Percentiles rank a stretch among this genome's conserved stretches.
These are phyloP conservation scores for Schizonepeta tenuifolia DNA, from an alignment of 257 asterid genomes.

Conservation along the genomic window DNA sequence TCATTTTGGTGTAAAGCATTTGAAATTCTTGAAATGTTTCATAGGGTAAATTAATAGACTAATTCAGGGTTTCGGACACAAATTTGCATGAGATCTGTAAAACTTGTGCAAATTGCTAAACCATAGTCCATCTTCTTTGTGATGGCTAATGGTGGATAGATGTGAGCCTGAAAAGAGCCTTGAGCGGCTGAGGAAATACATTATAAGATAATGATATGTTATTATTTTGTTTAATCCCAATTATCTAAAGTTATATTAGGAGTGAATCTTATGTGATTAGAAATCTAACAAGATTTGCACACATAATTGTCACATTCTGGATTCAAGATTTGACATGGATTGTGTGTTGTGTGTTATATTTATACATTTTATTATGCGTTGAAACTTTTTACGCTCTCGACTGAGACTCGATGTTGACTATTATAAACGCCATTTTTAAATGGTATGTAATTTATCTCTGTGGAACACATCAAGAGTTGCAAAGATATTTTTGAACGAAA, in stretches of 20 bases:
- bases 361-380: no score
- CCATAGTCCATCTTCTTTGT: slow-evolving; percentile 18
- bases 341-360: no score
- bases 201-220: background rate
- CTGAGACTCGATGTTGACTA: background rate
- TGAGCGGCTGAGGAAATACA: slow-evolving; percentile 10
- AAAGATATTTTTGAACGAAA: no score
- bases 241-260: background rate
- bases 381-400: background rate
- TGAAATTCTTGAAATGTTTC: slow-evolving; percentile 21
- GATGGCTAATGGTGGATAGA: no score
- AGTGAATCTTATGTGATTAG: background rate
- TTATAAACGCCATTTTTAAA: background rate
- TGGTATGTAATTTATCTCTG: background rate
- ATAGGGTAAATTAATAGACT: slow-evolving; percentile 9
- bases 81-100: slow-evolving; percentile 22
- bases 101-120: slow-evolving; percentile 28
- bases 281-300: no score
- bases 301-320: no score
- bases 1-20: slow-evolving; percentile 22
- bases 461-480: background rate
- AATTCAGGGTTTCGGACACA: slow-evolving; percentile 2
- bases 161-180: background rate
- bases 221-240: background rate
- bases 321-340: no score